phyloP scores from a whole-genome alignment of 345 rosid genomes.

The Crucihimalaya himalaica region DNA sequence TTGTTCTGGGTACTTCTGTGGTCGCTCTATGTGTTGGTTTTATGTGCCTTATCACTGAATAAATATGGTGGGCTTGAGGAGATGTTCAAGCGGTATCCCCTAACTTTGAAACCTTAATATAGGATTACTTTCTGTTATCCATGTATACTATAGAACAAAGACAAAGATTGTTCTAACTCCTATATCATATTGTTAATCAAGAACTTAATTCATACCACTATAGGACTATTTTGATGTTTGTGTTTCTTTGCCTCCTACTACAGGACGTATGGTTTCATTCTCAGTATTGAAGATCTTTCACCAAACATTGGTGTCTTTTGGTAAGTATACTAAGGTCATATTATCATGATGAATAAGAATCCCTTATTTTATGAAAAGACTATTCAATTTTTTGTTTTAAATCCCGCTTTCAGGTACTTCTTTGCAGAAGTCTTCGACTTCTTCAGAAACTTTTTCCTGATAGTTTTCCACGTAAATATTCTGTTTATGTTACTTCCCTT shows the following conservation, averaged over 20 bases:
- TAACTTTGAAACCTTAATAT: constrained; percentile 5
- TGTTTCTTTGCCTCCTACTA: constrained; percentile 36
- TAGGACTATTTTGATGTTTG: neutral
- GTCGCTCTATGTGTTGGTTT: constrained; percentile 66
- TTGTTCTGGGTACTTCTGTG: constrained; percentile 71
- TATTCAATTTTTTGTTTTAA: constrained; percentile 10
- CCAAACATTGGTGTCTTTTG: constrained; percentile 92
- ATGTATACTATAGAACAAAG: neutral
- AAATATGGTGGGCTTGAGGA: constrained; percentile 70
- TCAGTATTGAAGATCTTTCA: constrained; percentile 87
- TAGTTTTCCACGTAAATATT: constrained; percentile 83
- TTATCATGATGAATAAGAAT: neutral
- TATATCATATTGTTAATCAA: neutral
- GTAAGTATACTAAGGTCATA: constrained; percentile 46
- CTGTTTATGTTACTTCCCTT: constrained; percentile 82
- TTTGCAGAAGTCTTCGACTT: constrained; percentile 94
- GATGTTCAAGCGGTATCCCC: constrained; percentile 79
- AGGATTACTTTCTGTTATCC: neutral
- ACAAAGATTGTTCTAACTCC: neutral
- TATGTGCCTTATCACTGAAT: constrained; percentile 63
- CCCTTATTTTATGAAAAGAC: neutral
- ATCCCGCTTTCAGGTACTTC: constrained; percentile 79
- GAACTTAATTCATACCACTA: neutral
- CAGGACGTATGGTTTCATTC: constrained; percentile 96
- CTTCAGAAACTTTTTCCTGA: constrained; percentile 85